Percentiles rank a stretch among this genome's conserved stretches.
Evolutionary conservation across 495 filamentous ascomycete species (phyloP).

Genomic region (Penicillium silybi): DNA sequence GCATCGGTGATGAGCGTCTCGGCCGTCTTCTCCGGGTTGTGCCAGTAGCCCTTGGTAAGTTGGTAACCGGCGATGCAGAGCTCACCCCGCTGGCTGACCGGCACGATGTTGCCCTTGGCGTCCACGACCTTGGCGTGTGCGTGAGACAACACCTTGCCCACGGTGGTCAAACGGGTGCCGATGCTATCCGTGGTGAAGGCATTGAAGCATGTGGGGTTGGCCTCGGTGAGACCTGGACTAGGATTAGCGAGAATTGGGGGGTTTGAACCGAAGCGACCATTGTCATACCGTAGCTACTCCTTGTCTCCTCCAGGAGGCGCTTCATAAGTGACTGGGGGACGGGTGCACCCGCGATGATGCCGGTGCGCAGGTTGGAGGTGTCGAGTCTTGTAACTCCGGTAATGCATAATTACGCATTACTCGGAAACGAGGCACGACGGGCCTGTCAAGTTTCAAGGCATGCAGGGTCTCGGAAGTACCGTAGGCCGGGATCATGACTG

Average conservation of each 20-base stretch:
- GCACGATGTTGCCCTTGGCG: constrained; percentile 52
- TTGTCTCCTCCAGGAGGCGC: constrained; percentile 52
- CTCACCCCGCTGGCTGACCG: constrained; percentile 57
- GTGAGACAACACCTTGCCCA: constrained; percentile 65
- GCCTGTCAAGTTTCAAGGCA: neutral
- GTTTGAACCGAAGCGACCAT: neutral
- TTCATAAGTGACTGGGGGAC: constrained; percentile 64
- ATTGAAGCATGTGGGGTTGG: constrained; percentile 68
- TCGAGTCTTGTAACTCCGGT: constrained; percentile 27
- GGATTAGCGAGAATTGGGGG: neutral
- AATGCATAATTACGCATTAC: neutral
- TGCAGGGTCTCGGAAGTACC: neutral
- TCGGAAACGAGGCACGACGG: neutral
- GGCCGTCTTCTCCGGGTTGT: constrained; percentile 63
- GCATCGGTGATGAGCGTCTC: constrained; percentile 58
- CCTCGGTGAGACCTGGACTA: constrained; percentile 57
- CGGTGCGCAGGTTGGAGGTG: constrained; percentile 53
- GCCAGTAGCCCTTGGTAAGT: constrained; percentile 66
- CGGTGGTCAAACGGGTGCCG: constrained; percentile 54
- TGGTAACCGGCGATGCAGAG: constrained; percentile 67
- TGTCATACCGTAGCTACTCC: constrained; percentile 54
- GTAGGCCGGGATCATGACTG: neutral
- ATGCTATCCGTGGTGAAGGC: constrained; percentile 63
- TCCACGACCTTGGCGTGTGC: constrained; percentile 66
- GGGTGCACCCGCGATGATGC: constrained; percentile 65